Evolutionary conservation across 768 basidiomycete species (phyloP).

Genomic region (Suillus clintonianus): DNA sequence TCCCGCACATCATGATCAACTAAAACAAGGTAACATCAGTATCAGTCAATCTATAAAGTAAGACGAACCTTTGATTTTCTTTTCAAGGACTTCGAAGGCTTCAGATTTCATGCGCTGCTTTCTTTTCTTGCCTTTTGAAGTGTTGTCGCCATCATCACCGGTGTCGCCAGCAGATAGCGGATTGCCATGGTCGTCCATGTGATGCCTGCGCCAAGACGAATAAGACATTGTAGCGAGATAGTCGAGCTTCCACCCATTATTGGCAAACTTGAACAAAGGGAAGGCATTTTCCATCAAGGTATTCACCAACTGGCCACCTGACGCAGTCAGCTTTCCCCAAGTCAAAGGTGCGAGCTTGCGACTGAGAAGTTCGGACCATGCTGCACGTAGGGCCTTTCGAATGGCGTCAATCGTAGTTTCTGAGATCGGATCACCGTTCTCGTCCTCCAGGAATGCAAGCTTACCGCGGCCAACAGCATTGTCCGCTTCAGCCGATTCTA

Average conservation of each 20-base stretch:
- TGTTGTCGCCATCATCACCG: no score
- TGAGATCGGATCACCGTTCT: conserved; percentile 2
- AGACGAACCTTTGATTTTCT: no score
- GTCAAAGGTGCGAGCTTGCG: neutral
- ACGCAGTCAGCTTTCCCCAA: conserved; percentile 7
- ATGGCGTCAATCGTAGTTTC: neutral
- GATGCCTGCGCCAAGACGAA: no score
- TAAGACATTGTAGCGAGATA: no score
- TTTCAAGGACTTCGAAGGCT: no score
- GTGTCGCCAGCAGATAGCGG: no score
- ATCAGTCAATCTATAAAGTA: no score
- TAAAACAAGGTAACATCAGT: no score
- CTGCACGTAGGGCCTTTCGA: neutral
- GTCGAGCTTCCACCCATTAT: conserved; percentile 9
- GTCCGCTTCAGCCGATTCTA: neutral
- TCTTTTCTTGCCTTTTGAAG: no score
- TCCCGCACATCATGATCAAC: no score
- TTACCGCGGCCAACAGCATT: neutral
- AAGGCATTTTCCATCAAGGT: conserved; percentile 2
- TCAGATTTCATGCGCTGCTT: no score
- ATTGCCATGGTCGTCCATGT: no score
- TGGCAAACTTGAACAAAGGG: conserved; percentile 2
- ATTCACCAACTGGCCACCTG: neutral
- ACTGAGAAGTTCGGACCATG: conserved; percentile 7
- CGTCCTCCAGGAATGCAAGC: neutral